Percentiles rank a stretch among this genome's conserved stretches.
phyloP scores from a whole-genome alignment of 495 filamentous ascomycete genomes.

The Aspergillus saccharolyticus region DNA sequence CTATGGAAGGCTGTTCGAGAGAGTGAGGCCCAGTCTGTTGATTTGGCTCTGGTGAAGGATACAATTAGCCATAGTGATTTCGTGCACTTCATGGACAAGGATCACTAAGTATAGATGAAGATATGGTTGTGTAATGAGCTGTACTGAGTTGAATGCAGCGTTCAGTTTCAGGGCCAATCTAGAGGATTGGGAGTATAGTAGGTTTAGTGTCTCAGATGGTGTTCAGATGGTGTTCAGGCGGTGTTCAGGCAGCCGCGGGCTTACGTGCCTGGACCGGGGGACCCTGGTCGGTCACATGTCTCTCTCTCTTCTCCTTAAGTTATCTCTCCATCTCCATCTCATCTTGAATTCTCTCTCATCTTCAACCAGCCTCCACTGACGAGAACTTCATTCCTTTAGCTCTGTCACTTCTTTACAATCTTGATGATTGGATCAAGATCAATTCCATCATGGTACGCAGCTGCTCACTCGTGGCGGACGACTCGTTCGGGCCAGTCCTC shows the following conservation, averaged over 20 bases:
- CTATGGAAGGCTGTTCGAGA: background rate
- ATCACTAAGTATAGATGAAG: too few species aligned
- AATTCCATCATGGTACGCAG: background rate
- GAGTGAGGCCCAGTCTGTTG: background rate
- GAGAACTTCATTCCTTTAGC: too few species aligned
- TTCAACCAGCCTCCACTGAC: too few species aligned
- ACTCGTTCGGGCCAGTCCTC: background rate
- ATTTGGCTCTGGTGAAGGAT: background rate
- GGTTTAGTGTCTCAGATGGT: background rate
- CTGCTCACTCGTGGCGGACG: background rate
- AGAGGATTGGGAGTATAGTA: background rate
- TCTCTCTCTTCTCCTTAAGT: background rate
- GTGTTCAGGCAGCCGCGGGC: background rate
- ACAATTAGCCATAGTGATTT: background rate
- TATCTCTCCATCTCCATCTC: background rate
- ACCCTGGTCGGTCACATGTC: constrained; percentile 1
- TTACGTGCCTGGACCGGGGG: background rate
- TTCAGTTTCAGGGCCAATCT: too few species aligned
- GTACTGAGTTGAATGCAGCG: too few species aligned
- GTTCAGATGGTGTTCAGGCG: background rate
- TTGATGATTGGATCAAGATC: too few species aligned
- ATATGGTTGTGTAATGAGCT: too few species aligned
- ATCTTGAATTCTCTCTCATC: background rate
- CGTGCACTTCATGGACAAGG: too few species aligned
- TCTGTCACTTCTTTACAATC: too few species aligned